phyloP scores from a whole-genome alignment of 352 stramenopile genomes.

The Globisporangium nagaii region DNA sequence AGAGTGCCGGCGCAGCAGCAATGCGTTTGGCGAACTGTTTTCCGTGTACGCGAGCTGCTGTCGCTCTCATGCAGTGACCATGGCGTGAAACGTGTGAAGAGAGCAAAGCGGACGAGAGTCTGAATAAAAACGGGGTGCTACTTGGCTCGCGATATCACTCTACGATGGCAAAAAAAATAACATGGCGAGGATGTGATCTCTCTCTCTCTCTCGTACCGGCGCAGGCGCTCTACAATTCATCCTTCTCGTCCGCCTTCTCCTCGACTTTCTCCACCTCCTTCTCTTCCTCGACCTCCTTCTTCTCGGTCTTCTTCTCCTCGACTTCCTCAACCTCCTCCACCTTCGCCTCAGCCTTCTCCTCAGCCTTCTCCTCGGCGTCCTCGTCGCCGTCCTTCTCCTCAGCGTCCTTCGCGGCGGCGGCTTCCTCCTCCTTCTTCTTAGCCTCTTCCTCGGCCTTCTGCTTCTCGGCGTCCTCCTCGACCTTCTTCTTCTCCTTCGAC shows the following conservation, averaged over 20 bases:
- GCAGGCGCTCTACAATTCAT: slow-evolving; percentile 36
- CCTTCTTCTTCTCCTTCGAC: slow-evolving; percentile 71
- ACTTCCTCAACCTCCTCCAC: slow-evolving; percentile 15
- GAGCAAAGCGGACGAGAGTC: background rate
- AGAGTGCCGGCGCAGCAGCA: too few relatives aligned
- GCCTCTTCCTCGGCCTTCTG: slow-evolving; percentile 61
- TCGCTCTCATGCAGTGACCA: background rate
- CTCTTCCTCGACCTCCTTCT: slow-evolving; percentile 12
- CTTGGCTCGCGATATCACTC: slow-evolving; percentile 5
- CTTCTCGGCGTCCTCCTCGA: slow-evolving; percentile 72
- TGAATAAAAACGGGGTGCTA: slow-evolving; percentile 5
- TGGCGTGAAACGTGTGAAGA: background rate
- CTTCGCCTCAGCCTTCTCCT: slow-evolving; percentile 10
- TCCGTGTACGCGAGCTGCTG: too few relatives aligned
- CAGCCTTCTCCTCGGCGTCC: slow-evolving; percentile 12
- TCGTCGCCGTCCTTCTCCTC: slow-evolving; percentile 41
- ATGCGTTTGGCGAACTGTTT: too few relatives aligned
- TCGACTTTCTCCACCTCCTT: background rate
- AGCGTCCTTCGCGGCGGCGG: slow-evolving; percentile 40
- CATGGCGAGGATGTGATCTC: background rate
- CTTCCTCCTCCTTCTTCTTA: slow-evolving; percentile 71
- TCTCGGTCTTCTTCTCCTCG: slow-evolving; percentile 10
- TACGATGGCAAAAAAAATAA: slow-evolving; percentile 9
- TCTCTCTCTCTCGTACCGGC: background rate
- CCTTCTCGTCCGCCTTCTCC: slow-evolving; percentile 26